Evolutionary conservation across 208 protist species (phyloP).

Genomic region (Leptomonas seymouri): DNA sequence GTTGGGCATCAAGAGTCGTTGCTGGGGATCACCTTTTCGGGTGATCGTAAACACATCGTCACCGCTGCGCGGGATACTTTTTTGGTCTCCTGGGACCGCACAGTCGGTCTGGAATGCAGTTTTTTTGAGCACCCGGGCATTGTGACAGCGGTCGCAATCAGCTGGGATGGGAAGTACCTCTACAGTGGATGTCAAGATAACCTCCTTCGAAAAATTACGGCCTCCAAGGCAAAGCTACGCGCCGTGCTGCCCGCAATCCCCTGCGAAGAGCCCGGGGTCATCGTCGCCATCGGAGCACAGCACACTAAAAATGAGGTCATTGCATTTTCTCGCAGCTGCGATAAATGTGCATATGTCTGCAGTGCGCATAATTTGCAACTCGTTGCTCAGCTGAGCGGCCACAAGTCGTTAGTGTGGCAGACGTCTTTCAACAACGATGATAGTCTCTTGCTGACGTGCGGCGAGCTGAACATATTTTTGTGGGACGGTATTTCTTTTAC

Average conservation of each 20-base stretch:
- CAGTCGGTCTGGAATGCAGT: slow-evolving; percentile 50
- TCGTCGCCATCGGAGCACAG: slow-evolving; percentile 54
- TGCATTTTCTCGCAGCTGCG: slow-evolving; percentile 58
- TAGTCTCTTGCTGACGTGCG: slow-evolving; percentile 51
- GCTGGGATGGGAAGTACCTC: slow-evolving; percentile 49
- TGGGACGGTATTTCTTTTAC: slow-evolving; percentile 38
- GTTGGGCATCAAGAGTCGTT: slow-evolving; percentile 53
- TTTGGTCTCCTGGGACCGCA: slow-evolving; percentile 61
- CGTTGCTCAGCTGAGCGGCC: slow-evolving; percentile 39
- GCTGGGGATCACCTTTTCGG: slow-evolving; percentile 55
- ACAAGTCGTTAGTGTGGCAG: slow-evolving; percentile 58
- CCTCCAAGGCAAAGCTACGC: slow-evolving; percentile 41
- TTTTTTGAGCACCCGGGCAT: slow-evolving; percentile 61
- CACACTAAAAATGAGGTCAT: slow-evolving; percentile 44
- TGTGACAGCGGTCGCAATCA: slow-evolving; percentile 60
- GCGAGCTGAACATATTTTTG: slow-evolving; percentile 56
- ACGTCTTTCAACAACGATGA: slow-evolving; percentile 49
- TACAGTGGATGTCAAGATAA: slow-evolving; percentile 75
- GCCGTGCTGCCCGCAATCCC: slow-evolving; percentile 28
- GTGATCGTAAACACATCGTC: slow-evolving; percentile 60
- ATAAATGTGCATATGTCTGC: slow-evolving; percentile 45
- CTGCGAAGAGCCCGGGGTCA: slow-evolving; percentile 36
- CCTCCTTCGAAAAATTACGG: slow-evolving; percentile 41
- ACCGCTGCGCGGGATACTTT: slow-evolving; percentile 51
- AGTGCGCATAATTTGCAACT: slow-evolving; percentile 33